Evolutionary conservation across 371 early-diverging fungal species (phyloP), one percentile per base, ranked within the genome.

Genomic region (Lichtheimia ornata): DNA sequence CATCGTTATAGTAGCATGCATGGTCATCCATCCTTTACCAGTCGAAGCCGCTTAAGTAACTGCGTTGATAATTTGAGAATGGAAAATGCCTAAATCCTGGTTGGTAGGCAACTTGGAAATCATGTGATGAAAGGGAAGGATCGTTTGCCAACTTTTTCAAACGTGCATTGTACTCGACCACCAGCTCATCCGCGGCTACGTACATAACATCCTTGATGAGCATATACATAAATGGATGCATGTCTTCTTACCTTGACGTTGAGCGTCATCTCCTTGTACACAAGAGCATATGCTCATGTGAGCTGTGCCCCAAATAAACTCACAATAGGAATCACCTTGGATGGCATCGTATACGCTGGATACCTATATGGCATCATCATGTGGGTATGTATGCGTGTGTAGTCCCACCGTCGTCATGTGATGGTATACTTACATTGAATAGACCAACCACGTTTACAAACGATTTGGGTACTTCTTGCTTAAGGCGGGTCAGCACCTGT

Each of bases 21-120:
- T 43, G 56, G 18, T 59, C 4, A 14, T 14, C 7, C 12, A 20
- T 40, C n/a, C 53, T 61, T 57, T 76, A 83, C 84, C 84, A 90
- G 64, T 90, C 88, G 50, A 84, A 67, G 3, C 85, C 82, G 56
- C 87, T 86, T 59, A 88, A 62, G 67, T 77, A 86, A 11, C 79
- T 67, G 61, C 86, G 81, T 18, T 83, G 77, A 52, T 75, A 85
- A 13, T 79, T 70, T 18, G 76, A 73, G 3, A 84, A 72, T 42
- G 77, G 78, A 59, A 87, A 84, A n/a, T 70, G 63, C 5, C 77
- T 75, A 58, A 90, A 74, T 2, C 81, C 79, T 20, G 90, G 90
- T 55, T 90, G 88, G 35, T 81, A 82, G 4, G 73, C 72, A 2
- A 90, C 74, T n/a, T 82, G 79, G 64, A 87, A 90, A 3, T 72